Conservation (phyloP, 768 basidiomycete genomes). For the Scleroderma citrinum region DNA sequence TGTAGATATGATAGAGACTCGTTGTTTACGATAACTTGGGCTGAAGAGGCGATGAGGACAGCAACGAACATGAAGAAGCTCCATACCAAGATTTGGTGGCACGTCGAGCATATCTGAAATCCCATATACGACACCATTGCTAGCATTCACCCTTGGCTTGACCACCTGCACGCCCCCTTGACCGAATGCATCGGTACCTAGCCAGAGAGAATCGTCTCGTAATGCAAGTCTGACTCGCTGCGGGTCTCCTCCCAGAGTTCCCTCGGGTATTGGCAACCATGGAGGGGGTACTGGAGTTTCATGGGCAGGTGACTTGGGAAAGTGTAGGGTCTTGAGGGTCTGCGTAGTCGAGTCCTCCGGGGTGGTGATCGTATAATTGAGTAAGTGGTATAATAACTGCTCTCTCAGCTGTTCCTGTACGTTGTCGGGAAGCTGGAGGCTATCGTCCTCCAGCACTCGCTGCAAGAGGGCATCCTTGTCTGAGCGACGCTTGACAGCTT, state of each 20-base stretch:
- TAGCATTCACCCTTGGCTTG: constrained; percentile 49
- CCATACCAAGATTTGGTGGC: constrained; percentile 70
- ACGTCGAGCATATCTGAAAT: constrained; percentile 68
- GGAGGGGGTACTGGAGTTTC: constrained; percentile 73
- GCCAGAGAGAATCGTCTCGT: constrained; percentile 42
- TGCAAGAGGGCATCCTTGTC: constrained; percentile 28
- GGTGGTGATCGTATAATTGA: constrained; percentile 67
- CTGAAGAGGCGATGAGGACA: constrained; percentile 33
- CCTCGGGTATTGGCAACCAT: constrained; percentile 81
- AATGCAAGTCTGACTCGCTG: constrained; percentile 70
- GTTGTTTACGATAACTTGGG: constrained; percentile 51
- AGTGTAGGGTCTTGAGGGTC: constrained; percentile 61
- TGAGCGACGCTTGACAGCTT: constrained; percentile 62
- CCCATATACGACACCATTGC: constrained; percentile 76
- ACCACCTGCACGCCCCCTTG: constrained; percentile 64
- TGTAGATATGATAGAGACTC: constrained; percentile 67
- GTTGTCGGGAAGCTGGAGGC: constrained; percentile 58
- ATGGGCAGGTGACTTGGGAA: constrained; percentile 60
- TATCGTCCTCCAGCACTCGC: constrained; percentile 20
- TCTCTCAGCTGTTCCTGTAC: constrained; percentile 79
- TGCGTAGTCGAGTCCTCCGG: constrained; percentile 35
- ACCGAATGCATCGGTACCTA: constrained; percentile 77
- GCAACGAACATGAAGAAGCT: background rate
- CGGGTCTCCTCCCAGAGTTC: constrained; percentile 72
- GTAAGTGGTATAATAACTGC: constrained; percentile 88